Evolutionary conservation across 2,329 filamentous ascomycete genomes (phyloP).

Genomic region (Colletotrichum sansevieriae): DNA sequence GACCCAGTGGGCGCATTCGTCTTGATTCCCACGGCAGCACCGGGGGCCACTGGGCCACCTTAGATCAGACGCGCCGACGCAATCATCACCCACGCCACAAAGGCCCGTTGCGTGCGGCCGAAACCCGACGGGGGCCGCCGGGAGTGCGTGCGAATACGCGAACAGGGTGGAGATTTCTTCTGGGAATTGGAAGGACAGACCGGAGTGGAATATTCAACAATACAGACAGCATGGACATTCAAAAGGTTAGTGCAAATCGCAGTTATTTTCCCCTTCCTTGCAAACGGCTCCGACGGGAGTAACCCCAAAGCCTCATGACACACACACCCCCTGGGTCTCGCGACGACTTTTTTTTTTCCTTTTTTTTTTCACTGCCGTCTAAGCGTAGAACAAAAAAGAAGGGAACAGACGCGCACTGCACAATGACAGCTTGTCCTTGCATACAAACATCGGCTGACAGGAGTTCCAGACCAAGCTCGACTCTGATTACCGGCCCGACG

Average conservation of each 20-base stretch:
- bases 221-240: slow-evolving; percentile 9
- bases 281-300: slow-evolving; percentile 10
- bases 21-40: not conserved
- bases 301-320: not conserved
- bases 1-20: slow-evolving; percentile 1
- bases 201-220: slow-evolving; percentile 1
- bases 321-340: slow-evolving; percentile 1
- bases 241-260: slow-evolving; percentile 17
- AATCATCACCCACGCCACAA: slow-evolving; percentile 9
- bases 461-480: slow-evolving; percentile 36
- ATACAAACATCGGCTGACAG: slow-evolving; percentile 39
- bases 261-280: not conserved
- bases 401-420: not conserved
- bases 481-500: slow-evolving; percentile 34
- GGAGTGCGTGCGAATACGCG: not conserved
- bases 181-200: slow-evolving; percentile 3
- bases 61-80: slow-evolving; percentile 35
- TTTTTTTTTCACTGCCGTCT: not conserved
- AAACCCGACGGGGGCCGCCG: slow-evolving; percentile 7
- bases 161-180: not conserved
- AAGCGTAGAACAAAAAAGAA: not conserved
- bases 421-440: slow-evolving; percentile 24
- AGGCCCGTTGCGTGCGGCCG: not conserved
- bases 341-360: not conserved
- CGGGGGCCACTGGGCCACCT: not conserved